A percentile compares a stretch with the other conserved stretches of the same genome.
These are phyloP conservation scores for Tremellales sp. DNA, from an alignment of 1,284 basidiomycete species.

Conservation along the genomic window DNA sequence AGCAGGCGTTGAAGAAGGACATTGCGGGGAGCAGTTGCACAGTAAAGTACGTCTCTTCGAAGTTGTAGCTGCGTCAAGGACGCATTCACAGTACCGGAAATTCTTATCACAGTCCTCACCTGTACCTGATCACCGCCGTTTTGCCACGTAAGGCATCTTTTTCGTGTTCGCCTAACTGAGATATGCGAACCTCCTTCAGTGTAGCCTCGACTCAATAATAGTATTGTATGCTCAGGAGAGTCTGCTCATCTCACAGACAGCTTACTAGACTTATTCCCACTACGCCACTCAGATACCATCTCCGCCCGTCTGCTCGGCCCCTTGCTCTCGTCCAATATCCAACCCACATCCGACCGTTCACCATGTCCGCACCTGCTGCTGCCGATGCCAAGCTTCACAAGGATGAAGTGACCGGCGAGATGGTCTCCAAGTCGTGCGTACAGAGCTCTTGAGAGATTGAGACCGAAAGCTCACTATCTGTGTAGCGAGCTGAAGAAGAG, in stretches of 20 bases:
- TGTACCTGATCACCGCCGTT: no score
- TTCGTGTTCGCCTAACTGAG: no score
- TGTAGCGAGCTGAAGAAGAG: conserved; percentile 88
- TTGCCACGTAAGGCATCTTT: no score
- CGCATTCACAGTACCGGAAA: no score
- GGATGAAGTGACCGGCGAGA: conserved; percentile 85
- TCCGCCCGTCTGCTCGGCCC: not conserved
- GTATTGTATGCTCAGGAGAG: conserved; percentile 1
- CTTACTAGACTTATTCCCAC: no score
- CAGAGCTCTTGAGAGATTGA: not conserved
- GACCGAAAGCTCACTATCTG: not conserved
- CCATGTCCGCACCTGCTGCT: conserved; percentile 41
- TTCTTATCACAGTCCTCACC: no score
- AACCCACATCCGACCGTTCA: conserved; percentile 20
- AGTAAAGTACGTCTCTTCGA: not conserved
- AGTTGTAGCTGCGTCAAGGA: no score
- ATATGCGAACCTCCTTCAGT: not conserved
- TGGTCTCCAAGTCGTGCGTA: conserved; percentile 87
- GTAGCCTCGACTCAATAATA: not conserved
- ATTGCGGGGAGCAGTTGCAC: not conserved
- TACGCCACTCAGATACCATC: not conserved
- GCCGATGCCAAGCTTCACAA: conserved; percentile 44
- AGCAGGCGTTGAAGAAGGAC: conserved; percentile 13
- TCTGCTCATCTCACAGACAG: no score
- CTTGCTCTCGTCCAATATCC: conserved; percentile 1